phyloP scores from a whole-genome alignment of 1,284 basidiomycete species.

The Termitomyces sp. region DNA sequence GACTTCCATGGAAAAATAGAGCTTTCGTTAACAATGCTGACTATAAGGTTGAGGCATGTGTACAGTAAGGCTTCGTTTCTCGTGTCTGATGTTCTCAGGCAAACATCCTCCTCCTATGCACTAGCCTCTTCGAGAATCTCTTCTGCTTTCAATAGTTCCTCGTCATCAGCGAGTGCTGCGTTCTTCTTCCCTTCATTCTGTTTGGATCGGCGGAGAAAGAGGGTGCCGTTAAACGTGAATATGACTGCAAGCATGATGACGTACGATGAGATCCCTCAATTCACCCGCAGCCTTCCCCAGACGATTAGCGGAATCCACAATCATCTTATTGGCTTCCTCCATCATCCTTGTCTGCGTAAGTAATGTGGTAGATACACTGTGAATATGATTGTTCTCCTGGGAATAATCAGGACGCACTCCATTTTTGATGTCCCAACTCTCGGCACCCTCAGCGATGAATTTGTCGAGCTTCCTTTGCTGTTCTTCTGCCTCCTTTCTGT shows the following conservation, averaged over 20 bases:
- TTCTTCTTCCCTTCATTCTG: conserved; percentile 49
- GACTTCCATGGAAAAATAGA: conserved; percentile 18
- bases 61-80: conserved; percentile 3
- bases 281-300: conserved; percentile 60
- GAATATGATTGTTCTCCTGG: neutral
- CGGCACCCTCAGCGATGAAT: conserved; percentile 56
- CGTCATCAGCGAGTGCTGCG: conserved; percentile 42
- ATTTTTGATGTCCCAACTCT: conserved; percentile 80
- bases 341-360: conserved; percentile 62
- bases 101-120: conserved; percentile 23
- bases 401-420: conserved; percentile 48
- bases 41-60: conserved; percentile 4
- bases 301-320: conserved; percentile 59
- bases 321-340: conserved; percentile 80
- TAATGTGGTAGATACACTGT: conserved; percentile 2
- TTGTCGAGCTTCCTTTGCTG: conserved; percentile 59
- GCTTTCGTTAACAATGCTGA: neutral
- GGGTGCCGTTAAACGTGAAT: neutral
- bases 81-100: conserved; percentile 3
- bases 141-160: conserved; percentile 57
- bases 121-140: conserved; percentile 49
- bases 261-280: conserved; percentile 65
- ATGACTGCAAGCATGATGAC: conserved; percentile 28
- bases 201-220: conserved; percentile 1
- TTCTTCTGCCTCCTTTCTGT: conserved; percentile 64